Evolutionary conservation across 495 filamentous ascomycete species (phyloP), one percentile per base, ranked within the genome.

Genomic region (Apiosordaria backusii): DNA sequence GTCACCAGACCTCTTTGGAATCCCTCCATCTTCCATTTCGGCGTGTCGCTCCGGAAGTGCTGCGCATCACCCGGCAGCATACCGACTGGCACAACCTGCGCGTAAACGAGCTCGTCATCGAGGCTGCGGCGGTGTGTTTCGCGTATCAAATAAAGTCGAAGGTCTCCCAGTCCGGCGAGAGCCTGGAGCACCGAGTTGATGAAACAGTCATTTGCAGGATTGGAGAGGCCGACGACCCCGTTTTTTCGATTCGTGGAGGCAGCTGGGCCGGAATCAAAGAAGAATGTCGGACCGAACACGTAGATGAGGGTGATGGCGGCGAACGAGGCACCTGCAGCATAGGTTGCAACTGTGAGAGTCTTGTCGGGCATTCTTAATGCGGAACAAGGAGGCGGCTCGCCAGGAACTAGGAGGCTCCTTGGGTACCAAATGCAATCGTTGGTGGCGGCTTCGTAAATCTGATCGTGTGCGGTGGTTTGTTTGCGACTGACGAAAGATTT

Each of bases 121-220:
- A 96, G 81, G 26, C 85, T 84, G 64, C 93, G 87, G 66, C 93
- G 86, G 75, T 96, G 91, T 26, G 88, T 86, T 76, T 96, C 93
- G 52, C 92, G 84, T 69, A 97, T 97, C 4, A 98, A 80, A 73
- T 97, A 98, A 40, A 92, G 76, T 25, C 96, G 89, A 68, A 99
- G 83, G 70, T 98, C 92, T 3, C 89, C 90, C n/a, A 98, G 82
- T 1, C 95, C 95, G n/a, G 96, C 94, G 21, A 99, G 83, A 0
- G 92, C 92, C 79, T 99, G 95, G 40, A 98, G 84, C 23, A 96
- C 90, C 23, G 93, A 97, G 77, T 99, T 99, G 81, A 99, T 97
- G 81, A 98, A 99, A 81, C 95, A 99, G 77, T 99, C 96, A 80
- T 98, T 98, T 65, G 93, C 96, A 4, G 92, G 86, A 72, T 99